These are phyloP conservation scores for Suhomyces kilbournensis DNA, from an alignment of 805 yeast genomes.

Conservation along the genomic window DNA sequence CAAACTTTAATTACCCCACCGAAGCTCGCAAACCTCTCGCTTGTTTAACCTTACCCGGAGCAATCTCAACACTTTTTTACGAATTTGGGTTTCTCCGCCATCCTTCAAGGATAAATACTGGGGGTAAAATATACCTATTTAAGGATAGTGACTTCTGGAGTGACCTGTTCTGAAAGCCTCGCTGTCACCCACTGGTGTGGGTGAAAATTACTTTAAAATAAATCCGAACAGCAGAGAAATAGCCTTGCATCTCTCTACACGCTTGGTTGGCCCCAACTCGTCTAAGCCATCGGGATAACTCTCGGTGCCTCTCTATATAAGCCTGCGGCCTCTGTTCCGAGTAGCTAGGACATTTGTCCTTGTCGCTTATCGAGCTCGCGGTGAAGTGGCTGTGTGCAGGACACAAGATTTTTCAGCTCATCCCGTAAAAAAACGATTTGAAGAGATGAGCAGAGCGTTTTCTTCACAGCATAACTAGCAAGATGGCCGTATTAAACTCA, in stretches of 20 bases:
- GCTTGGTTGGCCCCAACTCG: not conserved
- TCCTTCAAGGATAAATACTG: not conserved
- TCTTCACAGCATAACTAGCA: constrained; percentile 3
- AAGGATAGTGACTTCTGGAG: not conserved
- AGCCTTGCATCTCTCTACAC: too few species aligned
- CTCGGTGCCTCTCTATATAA: not conserved
- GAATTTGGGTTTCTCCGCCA: not conserved
- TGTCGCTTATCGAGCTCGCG: not conserved
- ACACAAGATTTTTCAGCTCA: constrained; percentile 4
- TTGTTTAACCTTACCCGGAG: not conserved
- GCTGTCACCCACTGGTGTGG: not conserved
- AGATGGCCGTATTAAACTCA: constrained; percentile 52
- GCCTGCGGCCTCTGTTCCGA: not conserved
- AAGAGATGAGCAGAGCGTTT: not conserved
- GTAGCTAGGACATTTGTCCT: not conserved
- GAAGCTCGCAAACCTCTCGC: not conserved
- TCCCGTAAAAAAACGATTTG: constrained; percentile 5
- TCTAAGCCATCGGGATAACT: not conserved
- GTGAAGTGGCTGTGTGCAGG: not conserved
- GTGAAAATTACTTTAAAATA: not conserved
- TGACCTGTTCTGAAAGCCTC: not conserved
- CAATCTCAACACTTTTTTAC: not conserved
- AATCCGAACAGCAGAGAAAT: not conserved
- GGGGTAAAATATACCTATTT: not conserved
- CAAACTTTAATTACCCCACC: not conserved